These are phyloP conservation scores for Didymella segeticola DNA, from an alignment of 2,329 filamentous ascomycete genomes.

Conservation along the genomic window DNA sequence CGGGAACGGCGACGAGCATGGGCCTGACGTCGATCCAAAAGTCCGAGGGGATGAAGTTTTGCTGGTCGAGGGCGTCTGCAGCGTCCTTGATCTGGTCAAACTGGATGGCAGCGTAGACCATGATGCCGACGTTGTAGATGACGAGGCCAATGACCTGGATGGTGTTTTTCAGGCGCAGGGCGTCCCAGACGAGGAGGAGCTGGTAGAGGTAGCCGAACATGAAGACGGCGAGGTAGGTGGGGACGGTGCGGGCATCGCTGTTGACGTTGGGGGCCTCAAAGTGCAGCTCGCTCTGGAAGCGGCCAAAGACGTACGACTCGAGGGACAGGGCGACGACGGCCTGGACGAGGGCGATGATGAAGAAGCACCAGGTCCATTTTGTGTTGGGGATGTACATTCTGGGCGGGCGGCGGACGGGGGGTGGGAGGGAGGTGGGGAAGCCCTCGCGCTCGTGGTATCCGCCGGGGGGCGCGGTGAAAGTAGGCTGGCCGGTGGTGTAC, in stretches of 20 bases:
- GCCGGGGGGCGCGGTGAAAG: constrained; percentile 56
- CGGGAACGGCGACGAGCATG: constrained; percentile 84
- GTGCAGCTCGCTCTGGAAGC: constrained; percentile 72
- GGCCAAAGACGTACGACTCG: constrained; percentile 88
- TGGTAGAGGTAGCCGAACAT: constrained; percentile 98
- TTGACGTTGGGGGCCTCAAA: constrained; percentile 49
- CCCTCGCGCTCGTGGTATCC: constrained; percentile 54
- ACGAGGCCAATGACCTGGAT: constrained; percentile 98
- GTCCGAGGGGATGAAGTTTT: constrained; percentile 55
- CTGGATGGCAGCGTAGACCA: constrained; percentile 93
- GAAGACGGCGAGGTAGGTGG: constrained; percentile 93
- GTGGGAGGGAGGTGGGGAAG: constrained; percentile 52
- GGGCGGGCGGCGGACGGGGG: constrained; percentile 39
- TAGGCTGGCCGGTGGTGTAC: constrained; percentile 28
- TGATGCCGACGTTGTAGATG: constrained; percentile 86
- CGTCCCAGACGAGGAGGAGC: constrained; percentile 89
- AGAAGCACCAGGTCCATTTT: constrained; percentile 87
- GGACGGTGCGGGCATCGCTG: constrained; percentile 70
- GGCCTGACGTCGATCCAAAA: constrained; percentile 76
- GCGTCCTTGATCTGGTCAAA: constrained; percentile 87
- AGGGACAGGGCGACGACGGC: constrained; percentile 80
- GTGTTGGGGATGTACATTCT: constrained; percentile 80
- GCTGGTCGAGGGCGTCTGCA: constrained; percentile 60
- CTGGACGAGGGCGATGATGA: constrained; percentile 76
- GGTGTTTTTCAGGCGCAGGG: constrained; percentile 92